Evolutionary conservation across 257 asterid species (phyloP).

Genomic region (Rehmannia glutinosa): DNA sequence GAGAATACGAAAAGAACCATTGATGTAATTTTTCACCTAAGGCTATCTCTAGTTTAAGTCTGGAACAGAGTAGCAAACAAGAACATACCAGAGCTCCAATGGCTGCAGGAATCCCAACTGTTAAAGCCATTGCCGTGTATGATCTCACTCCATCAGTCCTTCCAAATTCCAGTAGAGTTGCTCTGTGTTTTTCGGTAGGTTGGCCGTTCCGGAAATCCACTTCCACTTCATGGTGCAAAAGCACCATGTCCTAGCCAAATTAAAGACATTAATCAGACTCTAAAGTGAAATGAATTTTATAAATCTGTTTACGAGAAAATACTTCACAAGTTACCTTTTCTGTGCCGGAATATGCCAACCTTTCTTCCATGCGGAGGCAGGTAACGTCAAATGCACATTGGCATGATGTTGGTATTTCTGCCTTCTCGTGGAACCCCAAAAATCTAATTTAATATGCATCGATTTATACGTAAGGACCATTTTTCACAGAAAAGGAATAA

Average conservation of each 20-base stretch:
- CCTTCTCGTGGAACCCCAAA: constrained; percentile 63
- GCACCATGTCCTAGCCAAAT: constrained; percentile 75
- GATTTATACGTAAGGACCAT: not conserved
- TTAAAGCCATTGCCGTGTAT: constrained; percentile 82
- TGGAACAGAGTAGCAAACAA: not conserved
- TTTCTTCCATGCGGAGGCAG: constrained; percentile 80
- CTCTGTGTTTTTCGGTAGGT: constrained; percentile 56
- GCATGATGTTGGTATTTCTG: constrained; percentile 67
- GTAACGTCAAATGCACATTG: constrained; percentile 64
- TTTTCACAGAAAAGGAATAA: not conserved
- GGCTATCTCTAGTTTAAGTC: not conserved
- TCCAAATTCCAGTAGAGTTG: constrained; percentile 78
- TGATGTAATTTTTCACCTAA: not conserved
- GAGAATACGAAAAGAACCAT: constrained; percentile 12
- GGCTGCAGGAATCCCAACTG: constrained; percentile 95
- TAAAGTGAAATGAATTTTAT: not conserved
- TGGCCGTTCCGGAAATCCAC: constrained; percentile 62
- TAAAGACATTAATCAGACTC: not conserved
- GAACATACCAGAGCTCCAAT: constrained; percentile 87
- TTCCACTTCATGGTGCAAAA: constrained; percentile 87
- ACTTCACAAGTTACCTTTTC: constrained; percentile 49
- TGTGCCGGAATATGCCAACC: constrained; percentile 55
- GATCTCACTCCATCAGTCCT: constrained; percentile 44
- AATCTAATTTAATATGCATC: constrained; percentile 34
- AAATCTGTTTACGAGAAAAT: not conserved